Evolutionary conservation across 306 rosid genomes (phyloP).

Genomic region (Pachyrhizus erosus): DNA sequence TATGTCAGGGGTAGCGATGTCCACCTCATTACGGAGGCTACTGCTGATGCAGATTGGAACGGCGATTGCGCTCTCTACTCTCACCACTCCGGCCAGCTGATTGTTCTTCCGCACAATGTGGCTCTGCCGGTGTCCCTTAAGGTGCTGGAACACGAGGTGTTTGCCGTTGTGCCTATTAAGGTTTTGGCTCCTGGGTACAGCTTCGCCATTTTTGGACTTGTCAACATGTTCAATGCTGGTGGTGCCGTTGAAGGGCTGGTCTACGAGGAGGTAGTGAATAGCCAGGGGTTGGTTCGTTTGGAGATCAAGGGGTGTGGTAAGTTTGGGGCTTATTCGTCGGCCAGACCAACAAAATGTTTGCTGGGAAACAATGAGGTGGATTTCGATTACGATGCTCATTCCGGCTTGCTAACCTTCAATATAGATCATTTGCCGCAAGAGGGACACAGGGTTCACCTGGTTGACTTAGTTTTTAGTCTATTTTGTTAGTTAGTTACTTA

Average conservation of each 20-base stretch:
- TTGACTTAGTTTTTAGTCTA: conserved; percentile 50
- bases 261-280: conserved; percentile 49
- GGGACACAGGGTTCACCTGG: conserved; percentile 53
- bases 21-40: conserved; percentile 61
- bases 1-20: conserved; percentile 72
- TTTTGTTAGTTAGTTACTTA: neutral
- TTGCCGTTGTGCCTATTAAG: conserved; percentile 76
- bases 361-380: conserved; percentile 53
- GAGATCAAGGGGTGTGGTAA: conserved; percentile 83
- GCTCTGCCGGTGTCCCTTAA: conserved; percentile 74
- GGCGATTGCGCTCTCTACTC: conserved; percentile 74
- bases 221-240: conserved; percentile 84
- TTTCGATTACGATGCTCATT: conserved; percentile 55
- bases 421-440: conserved; percentile 69
- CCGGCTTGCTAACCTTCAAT: conserved; percentile 61
- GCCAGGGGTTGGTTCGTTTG: conserved; percentile 53
- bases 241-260: conserved; percentile 76
- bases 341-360: conserved; percentile 64
- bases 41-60: conserved; percentile 53
- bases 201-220: conserved; percentile 80
- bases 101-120: conserved; percentile 68
- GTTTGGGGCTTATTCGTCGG: conserved; percentile 78
- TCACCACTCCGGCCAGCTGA: conserved; percentile 52
- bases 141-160: conserved; percentile 77
- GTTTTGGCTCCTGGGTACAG: conserved; percentile 52